A percentile compares a stretch with the other conserved stretches of the same genome.
phyloP scores from a whole-genome alignment of 2,329 filamentous ascomycete species.

The Erysiphe pulchra region DNA sequence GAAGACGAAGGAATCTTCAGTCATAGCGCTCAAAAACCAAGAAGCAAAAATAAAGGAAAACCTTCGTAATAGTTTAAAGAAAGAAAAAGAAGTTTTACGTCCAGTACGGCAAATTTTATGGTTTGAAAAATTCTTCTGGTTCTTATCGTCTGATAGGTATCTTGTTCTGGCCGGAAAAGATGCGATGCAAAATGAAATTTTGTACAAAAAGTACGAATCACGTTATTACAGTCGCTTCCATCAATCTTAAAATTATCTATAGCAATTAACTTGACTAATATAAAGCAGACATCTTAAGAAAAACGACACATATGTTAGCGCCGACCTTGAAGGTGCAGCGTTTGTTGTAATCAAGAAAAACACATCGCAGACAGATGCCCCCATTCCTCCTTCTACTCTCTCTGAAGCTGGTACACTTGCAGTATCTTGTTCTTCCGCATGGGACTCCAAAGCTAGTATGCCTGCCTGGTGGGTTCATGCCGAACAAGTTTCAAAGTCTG shows the following conservation, averaged over 20 bases:
- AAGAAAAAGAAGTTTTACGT: constrained; percentile 69
- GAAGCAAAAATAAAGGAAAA: constrained; percentile 72
- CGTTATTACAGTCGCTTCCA: not conserved
- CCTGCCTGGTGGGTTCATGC: constrained; percentile 87
- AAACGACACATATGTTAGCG: constrained; percentile 79
- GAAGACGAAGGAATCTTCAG: constrained; percentile 60
- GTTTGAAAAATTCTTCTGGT: constrained; percentile 96
- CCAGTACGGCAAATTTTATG: constrained; percentile 65
- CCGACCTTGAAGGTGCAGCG: constrained; percentile 62
- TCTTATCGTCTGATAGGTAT: constrained; percentile 87
- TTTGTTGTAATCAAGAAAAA: constrained; percentile 84
- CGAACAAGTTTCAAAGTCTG: constrained; percentile 73
- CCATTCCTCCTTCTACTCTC: constrained; percentile 74
- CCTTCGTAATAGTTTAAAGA: constrained; percentile 66
- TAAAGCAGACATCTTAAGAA: constrained; percentile 41
- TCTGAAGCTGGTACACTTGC: constrained; percentile 70
- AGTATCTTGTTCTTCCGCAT: constrained; percentile 67
- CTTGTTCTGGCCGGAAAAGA: constrained; percentile 77
- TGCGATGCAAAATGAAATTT: constrained; percentile 64
- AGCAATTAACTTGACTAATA: not conserved
- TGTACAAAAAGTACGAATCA: constrained; percentile 44
- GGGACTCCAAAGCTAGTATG: constrained; percentile 93
- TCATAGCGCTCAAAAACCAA: constrained; percentile 64
- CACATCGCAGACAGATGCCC: constrained; percentile 47
- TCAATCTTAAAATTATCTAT: not conserved